Evolutionary conservation across 2,329 filamentous ascomycete species (phyloP), one percentile per base, ranked within the genome.

Genomic region (Phaeosphaeria sp.): DNA sequence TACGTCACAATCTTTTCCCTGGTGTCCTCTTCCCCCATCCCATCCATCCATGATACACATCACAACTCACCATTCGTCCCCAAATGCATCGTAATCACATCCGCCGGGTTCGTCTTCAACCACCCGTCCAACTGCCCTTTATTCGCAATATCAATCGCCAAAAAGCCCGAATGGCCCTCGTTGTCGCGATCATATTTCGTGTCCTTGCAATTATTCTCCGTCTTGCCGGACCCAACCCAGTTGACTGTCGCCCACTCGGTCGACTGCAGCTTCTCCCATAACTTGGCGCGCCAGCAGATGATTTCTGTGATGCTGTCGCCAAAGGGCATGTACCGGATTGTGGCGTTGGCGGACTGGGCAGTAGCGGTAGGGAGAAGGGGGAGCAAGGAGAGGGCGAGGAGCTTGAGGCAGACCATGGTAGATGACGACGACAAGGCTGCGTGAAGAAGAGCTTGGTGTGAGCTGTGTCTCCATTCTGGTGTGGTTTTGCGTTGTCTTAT

Each of bases 21-120:
- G n/a, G n/a, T n/a, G n/a, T n/a, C n/a, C n/a, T n/a, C n/a, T n/a
- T n/a, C n/a, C n/a, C n/a, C n/a, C n/a, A n/a, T n/a, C n/a, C n/a
- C n/a, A n/a, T n/a, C n/a, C n/a, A n/a, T n/a, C n/a, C n/a, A n/a
- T n/a, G n/a, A n/a, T n/a, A n/a, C n/a, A n/a, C n/a, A n/a, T n/a
- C n/a, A n/a, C n/a, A n/a, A n/a, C n/a, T n/a, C n/a, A 56, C 81
- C 79, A 59, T 81, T 81, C 43, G 80, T 81, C 18, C 80, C 79
- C 1, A 82, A 60, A 63, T 82, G 79, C 78, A 81, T 81, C 10
- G 77, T 80, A 54, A 82, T 76, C 23, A 82, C 75, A 60, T 82
- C 78, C 1, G 80, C 78, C 0, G 78, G 77, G 59, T 79, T 81
- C 15, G 36, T 63, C 67, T 77, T 64, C 46, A 82, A 69, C 79